These are phyloP conservation scores for Mycena rebaudengoi DNA, from an alignment of 768 basidiomycete genomes.

Conservation along the genomic window DNA sequence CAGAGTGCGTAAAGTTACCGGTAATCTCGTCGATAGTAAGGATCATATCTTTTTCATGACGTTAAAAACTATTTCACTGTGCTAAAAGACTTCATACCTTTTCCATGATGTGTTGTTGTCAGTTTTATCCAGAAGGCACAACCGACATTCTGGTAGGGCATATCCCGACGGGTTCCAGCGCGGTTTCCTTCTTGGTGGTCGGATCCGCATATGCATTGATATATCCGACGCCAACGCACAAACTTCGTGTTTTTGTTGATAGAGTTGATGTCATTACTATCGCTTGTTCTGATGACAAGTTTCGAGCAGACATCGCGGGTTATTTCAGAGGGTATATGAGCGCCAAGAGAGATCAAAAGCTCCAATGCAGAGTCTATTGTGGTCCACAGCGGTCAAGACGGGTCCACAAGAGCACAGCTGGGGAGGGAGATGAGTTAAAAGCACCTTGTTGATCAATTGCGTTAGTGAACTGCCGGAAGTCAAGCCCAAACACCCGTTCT, in stretches of 20 bases:
- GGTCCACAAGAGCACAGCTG: too few species aligned
- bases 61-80: too few species aligned
- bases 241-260: background rate
- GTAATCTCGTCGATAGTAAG: background rate
- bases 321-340: background rate
- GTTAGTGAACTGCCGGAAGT: too few species aligned
- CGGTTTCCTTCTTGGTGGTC: slow-evolving; percentile 3
- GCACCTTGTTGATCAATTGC: too few species aligned
- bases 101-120: background rate
- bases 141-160: slow-evolving; percentile 5
- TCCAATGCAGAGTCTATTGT: too few species aligned
- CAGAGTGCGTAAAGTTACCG: background rate
- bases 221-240: background rate
- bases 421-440: too few species aligned
- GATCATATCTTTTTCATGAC: too few species aligned
- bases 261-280: background rate
- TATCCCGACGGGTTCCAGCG: background rate
- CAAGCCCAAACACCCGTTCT: too few species aligned
- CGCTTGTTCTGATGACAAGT: background rate
- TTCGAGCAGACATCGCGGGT: background rate
- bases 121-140: background rate
- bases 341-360: too few species aligned
- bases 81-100: too few species aligned
- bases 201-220: slow-evolving; percentile 25
- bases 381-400: too few species aligned